Evolutionary conservation across 1,139 yeast genomes (phyloP), one percentile per base, ranked within the genome.

Genomic region (Blastobotrys serpentis): DNA sequence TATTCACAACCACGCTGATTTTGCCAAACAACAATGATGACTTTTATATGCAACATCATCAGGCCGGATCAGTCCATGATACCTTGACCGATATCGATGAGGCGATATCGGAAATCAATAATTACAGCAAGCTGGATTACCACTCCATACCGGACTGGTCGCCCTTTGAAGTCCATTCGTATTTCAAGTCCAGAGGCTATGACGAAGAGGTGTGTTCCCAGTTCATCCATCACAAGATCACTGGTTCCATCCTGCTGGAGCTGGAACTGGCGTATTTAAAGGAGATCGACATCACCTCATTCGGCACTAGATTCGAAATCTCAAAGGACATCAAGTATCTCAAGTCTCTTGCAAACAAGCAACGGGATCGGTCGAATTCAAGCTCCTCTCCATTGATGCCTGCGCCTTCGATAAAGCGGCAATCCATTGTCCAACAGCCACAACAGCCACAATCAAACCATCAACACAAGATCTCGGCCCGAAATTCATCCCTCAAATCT

Each of bases 271-370:
- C 88, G 1, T 86, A 86, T 61, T 75, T 92, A 61, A 92, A 92
- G 64, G 98, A 92, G 66, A 73, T 92, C 51, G 98, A 90, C 54
- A 92, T 92, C 47, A 77, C 82, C 48, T 86, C 96, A 2, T 92
- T 92, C 71, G 99, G 99, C 18, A 90, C 97, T 1, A 75, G 99
- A 52, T 92, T 89, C 68, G 96, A 90, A 66, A 79, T 94, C 39
- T 83, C 82, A 65, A 88, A 88, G 64, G 96, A 87, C 64, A 90
- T 92, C 60, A 95, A 87, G 65, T 78, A 81, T 41, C 75, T 90
- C 8, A 59, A 54, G 44, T 53, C 59, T 26, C 46, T 56, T 23
- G 55, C 54, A 6, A 32, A 47, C 30, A 43, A 42, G 22, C 39
- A 21, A 18, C 37, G 33, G 39, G 22, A 22, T 18, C 19, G 21